Percentiles rank a stretch among this genome's conserved stretches.
Conservation (phyloP, 1,284 basidiomycete species). For the Gymnopus androsaceus region DNA sequence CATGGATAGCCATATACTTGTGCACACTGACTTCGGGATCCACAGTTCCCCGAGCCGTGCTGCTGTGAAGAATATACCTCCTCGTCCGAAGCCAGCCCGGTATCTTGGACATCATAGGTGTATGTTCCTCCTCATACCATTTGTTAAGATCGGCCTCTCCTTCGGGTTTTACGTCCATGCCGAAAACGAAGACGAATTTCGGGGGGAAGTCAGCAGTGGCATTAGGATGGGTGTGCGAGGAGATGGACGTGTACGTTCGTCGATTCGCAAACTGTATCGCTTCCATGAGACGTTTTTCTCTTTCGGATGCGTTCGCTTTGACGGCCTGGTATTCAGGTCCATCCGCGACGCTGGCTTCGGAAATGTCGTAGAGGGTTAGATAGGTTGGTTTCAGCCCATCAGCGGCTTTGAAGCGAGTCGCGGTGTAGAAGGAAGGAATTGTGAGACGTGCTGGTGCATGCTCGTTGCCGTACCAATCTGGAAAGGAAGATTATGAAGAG, state of each 20-base stretch:
- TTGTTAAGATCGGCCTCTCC: slow-evolving; percentile 17
- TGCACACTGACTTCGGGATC: slow-evolving; percentile 4
- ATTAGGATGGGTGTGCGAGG: not conserved
- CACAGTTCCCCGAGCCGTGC: slow-evolving; percentile 2
- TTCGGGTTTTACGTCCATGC: slow-evolving; percentile 11
- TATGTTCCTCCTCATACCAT: slow-evolving; percentile 16
- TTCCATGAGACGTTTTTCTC: slow-evolving; percentile 13
- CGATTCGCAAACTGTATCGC: slow-evolving; percentile 13
- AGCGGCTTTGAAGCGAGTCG: slow-evolving; percentile 15
- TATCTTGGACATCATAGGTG: slow-evolving; percentile 11
- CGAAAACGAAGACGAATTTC: slow-evolving; percentile 2
- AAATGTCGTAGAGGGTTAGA: slow-evolving; percentile 17
- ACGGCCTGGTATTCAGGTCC: slow-evolving; percentile 19
- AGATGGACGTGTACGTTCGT: slow-evolving; percentile 11
- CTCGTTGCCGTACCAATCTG: slow-evolving; percentile 19
- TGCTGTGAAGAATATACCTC: slow-evolving; percentile 10
- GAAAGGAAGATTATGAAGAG: not conserved
- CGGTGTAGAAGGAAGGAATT: slow-evolving; percentile 16
- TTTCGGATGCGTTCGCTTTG: slow-evolving; percentile 13
- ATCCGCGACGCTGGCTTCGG: slow-evolving; percentile 15
- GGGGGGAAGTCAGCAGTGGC: slow-evolving; percentile 7
- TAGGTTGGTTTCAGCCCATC: slow-evolving; percentile 15
- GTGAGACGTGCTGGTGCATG: slow-evolving; percentile 14
- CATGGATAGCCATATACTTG: slow-evolving; percentile 17
- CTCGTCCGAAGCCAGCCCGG: slow-evolving; percentile 13